Evolutionary conservation across 2,329 filamentous ascomycete species (phyloP).

Genomic region (Dryadomyces quercus-mongolicae): DNA sequence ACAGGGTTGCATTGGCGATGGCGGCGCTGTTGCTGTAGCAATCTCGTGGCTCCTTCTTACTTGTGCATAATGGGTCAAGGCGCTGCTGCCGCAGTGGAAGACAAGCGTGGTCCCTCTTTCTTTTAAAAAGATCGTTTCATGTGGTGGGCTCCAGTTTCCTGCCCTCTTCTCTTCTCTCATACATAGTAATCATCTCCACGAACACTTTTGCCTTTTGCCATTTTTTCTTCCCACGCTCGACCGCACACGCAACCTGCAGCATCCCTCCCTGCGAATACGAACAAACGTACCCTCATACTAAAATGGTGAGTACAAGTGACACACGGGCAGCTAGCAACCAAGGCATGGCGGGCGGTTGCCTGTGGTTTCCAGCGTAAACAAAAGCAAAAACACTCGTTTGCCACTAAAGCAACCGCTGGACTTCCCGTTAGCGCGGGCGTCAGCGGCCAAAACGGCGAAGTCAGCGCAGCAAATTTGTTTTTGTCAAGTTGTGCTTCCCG

Average conservation of each 20-base stretch:
- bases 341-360: neutral
- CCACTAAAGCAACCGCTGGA: neutral
- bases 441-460: neutral
- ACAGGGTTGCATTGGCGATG: neutral
- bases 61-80: neutral
- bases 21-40: constrained; percentile 8
- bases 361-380: constrained; percentile 6
- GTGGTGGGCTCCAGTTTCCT: neutral
- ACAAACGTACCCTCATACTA: neutral
- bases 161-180: neutral
- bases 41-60: neutral
- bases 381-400: neutral
- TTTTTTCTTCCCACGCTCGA: neutral
- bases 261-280: neutral
- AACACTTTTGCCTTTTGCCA: neutral
- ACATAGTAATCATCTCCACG: neutral
- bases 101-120: neutral
- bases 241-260: neutral
- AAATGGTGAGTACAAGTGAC: neutral
- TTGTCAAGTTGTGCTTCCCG: neutral
- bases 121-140: constrained; percentile 1
- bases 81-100: neutral
- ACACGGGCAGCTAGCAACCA: neutral
- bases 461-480: neutral
- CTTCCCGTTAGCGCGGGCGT: neutral